phyloP scores from a whole-genome alignment of 805 yeast species.

The Suhomyces kilbournensis region DNA sequence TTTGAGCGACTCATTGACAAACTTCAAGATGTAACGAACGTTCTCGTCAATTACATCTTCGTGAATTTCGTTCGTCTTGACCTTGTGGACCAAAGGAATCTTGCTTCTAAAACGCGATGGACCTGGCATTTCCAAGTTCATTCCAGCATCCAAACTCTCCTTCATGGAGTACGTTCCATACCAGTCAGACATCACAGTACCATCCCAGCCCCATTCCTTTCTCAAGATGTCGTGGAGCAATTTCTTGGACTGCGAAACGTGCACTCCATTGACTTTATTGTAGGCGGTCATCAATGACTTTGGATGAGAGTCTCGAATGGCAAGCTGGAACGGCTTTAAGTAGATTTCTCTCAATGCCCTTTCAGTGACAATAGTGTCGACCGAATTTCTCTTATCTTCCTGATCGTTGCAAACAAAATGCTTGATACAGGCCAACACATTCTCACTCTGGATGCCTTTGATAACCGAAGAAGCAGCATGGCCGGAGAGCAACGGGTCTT shows the following conservation, averaged over 20 bases:
- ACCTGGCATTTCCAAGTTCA: conserved; percentile 70
- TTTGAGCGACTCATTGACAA: conserved; percentile 42
- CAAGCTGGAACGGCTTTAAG: conserved; percentile 61
- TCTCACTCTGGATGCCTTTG: conserved; percentile 52
- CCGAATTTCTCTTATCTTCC: conserved; percentile 51
- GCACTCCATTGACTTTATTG: conserved; percentile 61
- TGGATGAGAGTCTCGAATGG: conserved; percentile 52
- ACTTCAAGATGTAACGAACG: conserved; percentile 45
- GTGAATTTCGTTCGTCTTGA: conserved; percentile 40
- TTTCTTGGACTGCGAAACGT: conserved; percentile 46
- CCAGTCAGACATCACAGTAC: conserved; percentile 64
- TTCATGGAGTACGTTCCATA: conserved; percentile 51
- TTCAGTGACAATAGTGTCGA: conserved; percentile 50
- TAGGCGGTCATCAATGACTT: conserved; percentile 59
- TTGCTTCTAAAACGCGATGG: conserved; percentile 47
- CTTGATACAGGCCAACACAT: conserved; percentile 56
- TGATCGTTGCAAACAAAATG: conserved; percentile 64
- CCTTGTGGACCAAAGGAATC: conserved; percentile 39
- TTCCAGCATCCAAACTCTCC: conserved; percentile 50
- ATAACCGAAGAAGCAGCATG: conserved; percentile 48
- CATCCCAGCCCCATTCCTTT: conserved; percentile 56
- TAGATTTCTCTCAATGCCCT: conserved; percentile 66
- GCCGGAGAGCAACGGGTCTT: conserved; percentile 53
- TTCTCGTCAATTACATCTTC: conserved; percentile 44
- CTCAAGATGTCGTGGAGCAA: conserved; percentile 48